Percentiles rank a stretch among this genome's conserved stretches.
Evolutionary conservation across 768 basidiomycete genomes (phyloP).

Genomic region (Crepidotus variabilis): DNA sequence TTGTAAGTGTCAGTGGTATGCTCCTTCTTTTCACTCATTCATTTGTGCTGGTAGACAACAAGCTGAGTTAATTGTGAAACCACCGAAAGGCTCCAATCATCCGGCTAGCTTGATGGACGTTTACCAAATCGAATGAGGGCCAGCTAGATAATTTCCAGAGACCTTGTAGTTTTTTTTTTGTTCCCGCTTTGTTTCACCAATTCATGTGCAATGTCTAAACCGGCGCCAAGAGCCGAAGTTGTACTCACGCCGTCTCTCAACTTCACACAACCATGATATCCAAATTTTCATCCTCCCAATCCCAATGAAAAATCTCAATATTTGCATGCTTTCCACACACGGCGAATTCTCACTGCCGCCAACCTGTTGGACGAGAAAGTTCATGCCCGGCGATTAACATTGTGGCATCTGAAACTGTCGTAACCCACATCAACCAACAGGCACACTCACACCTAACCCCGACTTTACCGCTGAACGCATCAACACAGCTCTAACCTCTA

Average conservation of each 20-base stretch:
- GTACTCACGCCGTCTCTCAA: too few relatives aligned
- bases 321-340: not conserved
- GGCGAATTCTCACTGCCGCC: not conserved
- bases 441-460: not conserved
- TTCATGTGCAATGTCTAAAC: not conserved
- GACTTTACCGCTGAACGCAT: not conserved
- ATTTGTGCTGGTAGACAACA: slow-evolving; percentile 53
- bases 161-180: not conserved
- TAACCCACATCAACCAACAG: not conserved
- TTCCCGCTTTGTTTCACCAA: not conserved
- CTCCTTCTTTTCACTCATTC: not conserved
- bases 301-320: not conserved
- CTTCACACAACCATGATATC: too few relatives aligned
- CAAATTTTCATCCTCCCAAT: not conserved
- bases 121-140: slow-evolving; percentile 1
- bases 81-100: slow-evolving; percentile 40
- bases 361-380: not conserved
- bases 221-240: too few relatives aligned
- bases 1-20: slow-evolving; percentile 50
- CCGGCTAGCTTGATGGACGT: slow-evolving; percentile 5
- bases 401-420: not conserved
- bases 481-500: not conserved
- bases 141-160: not conserved
- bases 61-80: slow-evolving; percentile 71
- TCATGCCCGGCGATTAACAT: not conserved